Evolutionary conservation across 2,329 filamentous ascomycete species (phyloP), one percentile per base, ranked within the genome.

Genomic region (Macrophomina phaseolina): DNA sequence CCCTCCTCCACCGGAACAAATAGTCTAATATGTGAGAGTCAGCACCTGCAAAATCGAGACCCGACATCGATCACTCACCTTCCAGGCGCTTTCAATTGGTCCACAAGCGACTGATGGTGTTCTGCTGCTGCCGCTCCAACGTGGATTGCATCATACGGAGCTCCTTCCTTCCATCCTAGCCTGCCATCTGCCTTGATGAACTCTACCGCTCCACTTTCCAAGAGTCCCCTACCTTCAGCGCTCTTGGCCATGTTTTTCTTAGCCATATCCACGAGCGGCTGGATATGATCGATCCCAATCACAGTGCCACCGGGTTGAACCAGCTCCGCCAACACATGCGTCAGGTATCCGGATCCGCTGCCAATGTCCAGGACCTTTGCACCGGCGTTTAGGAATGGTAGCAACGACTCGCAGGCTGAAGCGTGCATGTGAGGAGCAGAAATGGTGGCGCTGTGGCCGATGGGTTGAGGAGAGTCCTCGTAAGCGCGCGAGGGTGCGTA

Each of bases 111-210:
- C 18, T 86, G 75, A 76, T 97, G 94, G 65, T 97, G 80, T 74
- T 88, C 86, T 30, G 81, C 85, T 0, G 94, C 94, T 7, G 93
- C 91, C 0, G 95, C 95, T 0, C 95, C 95, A 2, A 98, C 95
- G 76, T 98, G 95, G 68, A 99, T 98, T 2, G 91, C 94, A 83
- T 98, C 93, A 84, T 94, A 99, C 0, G 88, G 85, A 36, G 78
- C 80, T 68, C 80, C 83, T 12, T 82, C 80, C 34, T 61, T 67
- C 77, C 78, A 84, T 3, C 83, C 83, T 64, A 77, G 74, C 68
- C 83, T 72, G 12, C 83, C 83, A 80, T 97, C 94, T 0, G 89
- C 93, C 0, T 88, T 84, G 1, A 94, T 84, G 74, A 96, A 96
- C 67, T 83, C 82, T 49, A 94, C 86, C 73, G 84, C 85, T 0